Conservation (phyloP, 108 stramenopile genomes). For the Nannochloropsis gaditana region DNA sequence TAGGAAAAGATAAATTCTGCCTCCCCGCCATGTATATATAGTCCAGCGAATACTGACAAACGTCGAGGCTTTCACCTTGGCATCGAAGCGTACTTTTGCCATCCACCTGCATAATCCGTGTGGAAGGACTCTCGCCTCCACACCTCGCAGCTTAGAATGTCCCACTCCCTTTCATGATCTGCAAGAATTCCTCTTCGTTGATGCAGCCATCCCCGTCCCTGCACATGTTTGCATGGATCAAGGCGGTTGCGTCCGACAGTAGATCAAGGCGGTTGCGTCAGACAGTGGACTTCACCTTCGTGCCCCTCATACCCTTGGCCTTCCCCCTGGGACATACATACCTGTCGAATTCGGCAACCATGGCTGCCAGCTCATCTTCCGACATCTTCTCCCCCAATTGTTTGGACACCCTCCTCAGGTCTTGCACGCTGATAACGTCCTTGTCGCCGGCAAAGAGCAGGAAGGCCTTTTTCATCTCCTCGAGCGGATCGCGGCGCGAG, state of each 20-base stretch:
- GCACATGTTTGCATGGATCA: not conserved
- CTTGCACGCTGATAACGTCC: not conserved
- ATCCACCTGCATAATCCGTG: no score
- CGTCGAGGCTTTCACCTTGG: no score
- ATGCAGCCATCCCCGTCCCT: constrained; percentile 9
- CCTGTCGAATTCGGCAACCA: constrained; percentile 1
- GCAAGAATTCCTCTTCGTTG: constrained; percentile 3
- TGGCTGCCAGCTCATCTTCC: not conserved
- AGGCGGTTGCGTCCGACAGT: no score
- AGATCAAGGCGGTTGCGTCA: no score
- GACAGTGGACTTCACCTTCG: no score
- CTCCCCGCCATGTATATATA: no score
- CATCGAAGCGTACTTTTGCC: no score
- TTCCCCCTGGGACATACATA: not conserved
- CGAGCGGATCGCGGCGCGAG: not conserved
- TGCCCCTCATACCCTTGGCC: no score
- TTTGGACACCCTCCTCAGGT: constrained; percentile 12
- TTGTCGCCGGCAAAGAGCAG: not conserved
- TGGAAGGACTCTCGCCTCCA: no score
- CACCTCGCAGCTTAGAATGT: not conserved
- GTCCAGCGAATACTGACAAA: no score
- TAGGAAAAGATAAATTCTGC: no score
- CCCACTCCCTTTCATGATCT: constrained; percentile 17
- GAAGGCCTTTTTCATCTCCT: not conserved
- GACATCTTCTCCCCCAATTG: constrained; percentile 15